These are phyloP conservation scores for Gyromitra esculenta DNA, from an alignment of 2,329 filamentous ascomycete species.

Conservation along the genomic window DNA sequence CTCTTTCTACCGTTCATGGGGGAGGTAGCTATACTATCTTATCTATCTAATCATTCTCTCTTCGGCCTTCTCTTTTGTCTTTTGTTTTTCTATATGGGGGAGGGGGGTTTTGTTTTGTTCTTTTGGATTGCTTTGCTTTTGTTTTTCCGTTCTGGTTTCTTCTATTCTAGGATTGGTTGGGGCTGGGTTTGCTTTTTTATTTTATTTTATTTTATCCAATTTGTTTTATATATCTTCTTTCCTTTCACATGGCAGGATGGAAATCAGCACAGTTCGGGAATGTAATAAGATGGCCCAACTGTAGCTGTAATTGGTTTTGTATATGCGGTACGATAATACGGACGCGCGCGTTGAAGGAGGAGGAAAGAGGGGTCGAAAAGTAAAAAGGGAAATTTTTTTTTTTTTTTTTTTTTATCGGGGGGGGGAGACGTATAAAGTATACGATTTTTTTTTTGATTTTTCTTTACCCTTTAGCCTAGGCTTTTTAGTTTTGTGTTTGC, in stretches of 20 bases:
- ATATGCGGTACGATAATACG: conserved; percentile 36
- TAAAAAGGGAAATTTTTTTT: background rate
- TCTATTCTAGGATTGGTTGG: conserved; percentile 36
- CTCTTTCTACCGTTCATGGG: conserved; percentile 23
- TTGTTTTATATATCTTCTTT: background rate
- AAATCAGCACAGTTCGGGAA: conserved; percentile 17
- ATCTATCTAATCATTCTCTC: conserved; percentile 39
- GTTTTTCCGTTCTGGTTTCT: conserved; percentile 28
- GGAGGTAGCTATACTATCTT: conserved; percentile 35
- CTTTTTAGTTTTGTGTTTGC: background rate
- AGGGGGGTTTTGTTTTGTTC: conserved; percentile 17
- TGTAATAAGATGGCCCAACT: conserved; percentile 34
- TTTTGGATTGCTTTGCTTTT: conserved; percentile 9
- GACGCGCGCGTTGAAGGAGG: background rate
- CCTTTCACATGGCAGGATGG: background rate
- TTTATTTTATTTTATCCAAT: background rate
- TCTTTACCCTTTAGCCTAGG: no score
- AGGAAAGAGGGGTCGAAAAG: background rate
- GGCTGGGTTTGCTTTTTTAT: conserved; percentile 37
- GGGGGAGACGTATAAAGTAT: conserved; percentile 11
- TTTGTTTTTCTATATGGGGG: conserved; percentile 20
- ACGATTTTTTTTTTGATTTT: background rate
- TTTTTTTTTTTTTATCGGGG: no score
- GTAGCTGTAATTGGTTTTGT: conserved; percentile 19
- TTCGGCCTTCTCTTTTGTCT: conserved; percentile 30